Base-by-base conservation (phyloP, 2,329 filamentous ascomycete genomes). In the Pyricularia sp. region DNA sequence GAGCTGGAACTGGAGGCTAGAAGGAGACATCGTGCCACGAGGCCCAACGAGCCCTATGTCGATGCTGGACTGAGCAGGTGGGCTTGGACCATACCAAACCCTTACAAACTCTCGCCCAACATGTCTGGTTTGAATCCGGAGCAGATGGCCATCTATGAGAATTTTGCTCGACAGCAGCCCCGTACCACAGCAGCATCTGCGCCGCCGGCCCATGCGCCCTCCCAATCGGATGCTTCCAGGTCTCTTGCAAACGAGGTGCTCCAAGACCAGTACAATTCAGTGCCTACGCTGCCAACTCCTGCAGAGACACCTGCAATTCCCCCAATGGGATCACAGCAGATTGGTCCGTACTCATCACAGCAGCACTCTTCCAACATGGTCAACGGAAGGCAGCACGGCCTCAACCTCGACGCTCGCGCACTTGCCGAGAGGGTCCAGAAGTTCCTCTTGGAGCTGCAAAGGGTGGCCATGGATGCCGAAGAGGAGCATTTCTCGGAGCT, bases 111-210 rank as follows among this genome's bases (percentile, higher is more conserved):
- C 73, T 90, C 91, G 55, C 90, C 92, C 14, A 86, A 78, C 70
- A 75, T 83, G 69, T 78, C 79, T 67, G 94, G 94, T 4, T 81
- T 99, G 67, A 98, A 97, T 75, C 85, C 91, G 28, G 93, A 97
- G 74, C 95, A 99, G 75, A 88, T 98, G 82, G 92, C 92, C 12
- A 96, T 99, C 30, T 99, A 99, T 75, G 94, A 98, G 75, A 94
- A 98, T 71, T 99, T 99, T 78, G 93, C 92, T 11, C 86, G 93
- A 69, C 93, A 97, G 76, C 59, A 63, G 28, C 90, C 92, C 31
- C 90, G 93, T 69, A 86, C 85, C 75, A 77, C 83, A 76, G 73
- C 84, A 71, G 78, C 88, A 80, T 76, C 83, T 76, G 76, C 88
- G 78, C 77, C 88, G 76, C 77, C 84, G 1, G 81, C 83, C 4